Evolutionary conservation across 2,329 filamentous ascomycete genomes (phyloP), one percentile per base, ranked within the genome.

Genomic region (Colletotrichum eremochloae): DNA sequence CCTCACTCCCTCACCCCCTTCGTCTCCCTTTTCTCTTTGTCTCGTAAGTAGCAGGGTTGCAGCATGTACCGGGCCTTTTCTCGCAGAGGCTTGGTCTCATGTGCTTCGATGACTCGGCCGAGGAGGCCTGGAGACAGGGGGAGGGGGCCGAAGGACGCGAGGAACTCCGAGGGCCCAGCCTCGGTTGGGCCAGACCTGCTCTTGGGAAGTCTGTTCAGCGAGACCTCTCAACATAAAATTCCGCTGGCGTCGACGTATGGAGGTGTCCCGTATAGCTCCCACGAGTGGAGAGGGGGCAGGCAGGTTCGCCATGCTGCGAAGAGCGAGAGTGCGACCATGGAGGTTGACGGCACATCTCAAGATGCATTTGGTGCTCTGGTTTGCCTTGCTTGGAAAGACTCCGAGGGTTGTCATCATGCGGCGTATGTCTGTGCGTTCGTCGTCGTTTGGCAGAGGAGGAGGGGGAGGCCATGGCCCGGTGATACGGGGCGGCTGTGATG

Each of bases 61-160:
- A 18, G 14, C 14, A 31, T 31, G 29, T 31, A 53, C 48, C 12
- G 24, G 14, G 50, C 18, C 24, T 52, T 38, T 56, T 18, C 52
- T 55, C 29, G 31, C 29, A 31, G 33, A 38, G 53, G 20, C 7
- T 56, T 38, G 20, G 33, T 38, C 33, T 56, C 53, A 56, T n/a
- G 53, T 56, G 53, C 53, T 36, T 38, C 38, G 33, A 56, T 20
- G 5, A n/a, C 53, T 56, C 33, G 53, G 53, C 53, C 53, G 53
- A 56, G 20, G 33, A 38, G 20, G 12, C 11, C 20, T n/a, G 18
- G 52, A 36, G 15, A 14, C 24, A 8, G 24, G n/a, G 46, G 5
- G 1, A 12, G n/a, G 46, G 8, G 11, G 24, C 5, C 50, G 50
- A 31, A 52, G 50, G 24, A 15, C 24, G 24, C 50, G 24, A 52